phyloP scores from a whole-genome alignment of 2,329 filamentous ascomycete genomes.

The Fonsecaea nubica region DNA sequence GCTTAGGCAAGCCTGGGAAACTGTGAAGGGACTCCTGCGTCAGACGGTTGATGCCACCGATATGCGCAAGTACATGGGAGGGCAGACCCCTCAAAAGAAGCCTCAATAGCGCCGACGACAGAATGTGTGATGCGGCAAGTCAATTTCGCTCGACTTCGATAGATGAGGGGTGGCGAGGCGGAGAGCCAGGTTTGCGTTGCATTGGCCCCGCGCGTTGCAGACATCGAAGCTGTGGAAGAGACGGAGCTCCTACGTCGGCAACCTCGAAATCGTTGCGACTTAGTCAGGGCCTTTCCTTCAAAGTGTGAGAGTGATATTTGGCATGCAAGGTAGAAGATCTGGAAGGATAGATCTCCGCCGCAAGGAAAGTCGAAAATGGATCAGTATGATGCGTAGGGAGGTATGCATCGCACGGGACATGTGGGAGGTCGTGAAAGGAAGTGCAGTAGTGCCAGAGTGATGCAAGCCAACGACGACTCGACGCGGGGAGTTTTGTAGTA shows the following conservation, averaged over 20 bases:
- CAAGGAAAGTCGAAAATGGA: not conserved
- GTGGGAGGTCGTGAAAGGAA: not conserved
- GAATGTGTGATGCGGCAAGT: not conserved
- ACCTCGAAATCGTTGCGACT: not conserved
- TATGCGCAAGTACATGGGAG: constrained; percentile 71
- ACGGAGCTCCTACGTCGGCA: not conserved
- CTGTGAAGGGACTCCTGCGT: constrained; percentile 72
- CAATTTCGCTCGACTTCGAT: not conserved
- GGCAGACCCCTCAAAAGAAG: constrained; percentile 49
- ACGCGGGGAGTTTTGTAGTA: not conserved
- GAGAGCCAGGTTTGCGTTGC: not conserved
- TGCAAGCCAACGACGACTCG: not conserved
- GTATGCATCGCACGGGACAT: not conserved
- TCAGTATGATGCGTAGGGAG: not conserved
- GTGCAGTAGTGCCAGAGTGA: not conserved
- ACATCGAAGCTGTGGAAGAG: not conserved
- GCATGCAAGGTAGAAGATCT: not conserved
- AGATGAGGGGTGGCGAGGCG: not conserved
- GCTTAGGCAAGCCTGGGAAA: constrained; percentile 79
- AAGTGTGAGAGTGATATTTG: not conserved
- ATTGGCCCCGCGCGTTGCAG: not conserved
- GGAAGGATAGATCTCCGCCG: not conserved
- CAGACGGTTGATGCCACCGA: constrained; percentile 83
- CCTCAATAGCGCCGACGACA: constrained; percentile 49
- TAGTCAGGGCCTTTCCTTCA: not conserved